Conservation (phyloP, 495 filamentous ascomycete genomes). For the Talaromyces proteolyticus region DNA sequence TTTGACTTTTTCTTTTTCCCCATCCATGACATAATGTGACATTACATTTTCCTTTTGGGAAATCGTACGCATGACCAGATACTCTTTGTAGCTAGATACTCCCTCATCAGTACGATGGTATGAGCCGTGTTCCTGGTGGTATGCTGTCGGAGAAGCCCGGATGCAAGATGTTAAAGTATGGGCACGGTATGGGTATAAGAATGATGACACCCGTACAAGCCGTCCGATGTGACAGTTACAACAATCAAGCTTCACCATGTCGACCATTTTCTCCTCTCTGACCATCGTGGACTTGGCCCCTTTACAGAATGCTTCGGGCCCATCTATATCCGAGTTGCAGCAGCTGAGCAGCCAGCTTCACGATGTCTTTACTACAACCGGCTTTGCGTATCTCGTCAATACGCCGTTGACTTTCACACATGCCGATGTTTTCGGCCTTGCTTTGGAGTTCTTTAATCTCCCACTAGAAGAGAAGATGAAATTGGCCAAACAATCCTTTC, state of each 20-base stretch:
- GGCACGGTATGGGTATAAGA: background rate
- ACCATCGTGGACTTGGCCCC: constrained; percentile 35
- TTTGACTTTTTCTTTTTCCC: background rate
- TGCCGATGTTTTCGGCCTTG: constrained; percentile 32
- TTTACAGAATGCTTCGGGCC: constrained; percentile 12
- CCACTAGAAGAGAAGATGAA: constrained; percentile 28
- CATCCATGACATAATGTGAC: background rate
- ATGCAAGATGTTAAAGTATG: background rate
- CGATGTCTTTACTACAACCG: constrained; percentile 35
- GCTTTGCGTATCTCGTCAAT: constrained; percentile 40
- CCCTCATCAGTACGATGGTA: background rate
- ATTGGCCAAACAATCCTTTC: constrained; percentile 35
- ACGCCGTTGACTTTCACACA: constrained; percentile 31
- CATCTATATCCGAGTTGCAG: constrained; percentile 11
- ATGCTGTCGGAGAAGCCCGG: background rate
- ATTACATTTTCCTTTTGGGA: background rate
- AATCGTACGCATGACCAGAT: background rate
- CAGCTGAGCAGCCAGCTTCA: constrained; percentile 24
- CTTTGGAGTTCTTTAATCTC: constrained; percentile 33
- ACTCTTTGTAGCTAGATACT: no score
- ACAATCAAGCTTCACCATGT: constrained; percentile 11
- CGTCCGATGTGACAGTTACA: no score
- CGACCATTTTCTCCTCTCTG: constrained; percentile 30
- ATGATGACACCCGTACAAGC: background rate
- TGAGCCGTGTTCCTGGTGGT: background rate